phyloP scores from a whole-genome alignment of 1,139 yeast species.

The Debaryomyces udenii region DNA sequence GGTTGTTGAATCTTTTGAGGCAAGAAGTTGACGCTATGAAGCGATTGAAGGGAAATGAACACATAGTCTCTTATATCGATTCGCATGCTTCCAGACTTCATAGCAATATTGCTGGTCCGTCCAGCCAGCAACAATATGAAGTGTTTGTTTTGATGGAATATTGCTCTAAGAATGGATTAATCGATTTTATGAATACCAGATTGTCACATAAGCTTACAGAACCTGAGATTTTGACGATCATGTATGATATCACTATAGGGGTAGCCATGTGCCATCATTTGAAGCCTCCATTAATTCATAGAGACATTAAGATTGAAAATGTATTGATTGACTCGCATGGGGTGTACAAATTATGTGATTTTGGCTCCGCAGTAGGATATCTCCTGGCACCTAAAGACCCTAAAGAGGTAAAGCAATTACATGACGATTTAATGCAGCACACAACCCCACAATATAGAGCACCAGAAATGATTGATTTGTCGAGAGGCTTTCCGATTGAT shows the following conservation, averaged over 20 bases:
- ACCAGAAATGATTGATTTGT: slow-evolving; percentile 94
- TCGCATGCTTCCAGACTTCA: slow-evolving; percentile 84
- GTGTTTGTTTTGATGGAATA: slow-evolving; percentile 92
- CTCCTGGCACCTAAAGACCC: slow-evolving; percentile 65
- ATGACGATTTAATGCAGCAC: slow-evolving; percentile 84
- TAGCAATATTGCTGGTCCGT: slow-evolving; percentile 28
- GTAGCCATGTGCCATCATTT: slow-evolving; percentile 88
- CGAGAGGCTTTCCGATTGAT: slow-evolving; percentile 83
- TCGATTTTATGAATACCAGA: slow-evolving; percentile 94
- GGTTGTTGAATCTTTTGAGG: slow-evolving; percentile 65
- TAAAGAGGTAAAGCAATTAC: slow-evolving; percentile 67
- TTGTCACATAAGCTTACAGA: slow-evolving; percentile 80
- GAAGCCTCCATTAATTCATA: slow-evolving; percentile 79
- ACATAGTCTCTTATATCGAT: slow-evolving; percentile 88
- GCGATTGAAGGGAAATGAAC: slow-evolving; percentile 71
- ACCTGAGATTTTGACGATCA: slow-evolving; percentile 77
- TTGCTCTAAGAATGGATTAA: slow-evolving; percentile 82
- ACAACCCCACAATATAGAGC: slow-evolving; percentile 98
- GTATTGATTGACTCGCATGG: slow-evolving; percentile 78
- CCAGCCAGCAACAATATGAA: slow-evolving; percentile 62
- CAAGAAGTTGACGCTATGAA: slow-evolving; percentile 87
- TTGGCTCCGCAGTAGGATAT: slow-evolving; percentile 85
- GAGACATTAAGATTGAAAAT: slow-evolving; percentile 95
- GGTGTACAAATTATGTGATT: slow-evolving; percentile 84
- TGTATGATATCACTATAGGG: slow-evolving; percentile 81